A percentile compares a stretch with the other conserved stretches of the same genome.
Conservation (phyloP, 108 stramenopile species). For the Conticribra weissflogii region DNA sequence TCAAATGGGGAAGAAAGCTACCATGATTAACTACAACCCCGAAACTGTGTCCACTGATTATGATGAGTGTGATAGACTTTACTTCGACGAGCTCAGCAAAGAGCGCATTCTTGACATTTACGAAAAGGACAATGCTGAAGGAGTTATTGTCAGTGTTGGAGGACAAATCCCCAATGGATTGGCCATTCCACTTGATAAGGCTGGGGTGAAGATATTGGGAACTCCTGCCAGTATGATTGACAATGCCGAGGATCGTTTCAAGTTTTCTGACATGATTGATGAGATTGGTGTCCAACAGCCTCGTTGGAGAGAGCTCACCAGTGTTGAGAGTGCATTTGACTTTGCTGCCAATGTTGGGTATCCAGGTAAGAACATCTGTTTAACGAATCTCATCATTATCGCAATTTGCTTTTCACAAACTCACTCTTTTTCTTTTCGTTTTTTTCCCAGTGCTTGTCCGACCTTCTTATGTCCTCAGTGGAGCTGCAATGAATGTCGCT, state of each 20-base stretch:
- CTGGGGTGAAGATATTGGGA: conserved; percentile 94
- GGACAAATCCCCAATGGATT: conserved; percentile 98
- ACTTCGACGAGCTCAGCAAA: conserved; percentile 96
- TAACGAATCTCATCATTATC: too few relatives aligned
- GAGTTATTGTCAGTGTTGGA: conserved; percentile 93
- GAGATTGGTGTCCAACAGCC: conserved; percentile 96
- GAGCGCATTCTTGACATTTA: conserved; percentile 98
- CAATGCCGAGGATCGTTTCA: conserved; percentile 96
- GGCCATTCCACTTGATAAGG: conserved; percentile 88
- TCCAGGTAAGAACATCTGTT: conserved; percentile 47
- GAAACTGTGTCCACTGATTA: conserved; percentile 99
- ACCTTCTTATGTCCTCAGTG: conserved; percentile 96
- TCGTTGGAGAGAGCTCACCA: conserved; percentile 93
- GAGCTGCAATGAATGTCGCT: conserved; percentile 99
- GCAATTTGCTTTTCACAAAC: conserved; percentile 11
- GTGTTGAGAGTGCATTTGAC: conserved; percentile 77
- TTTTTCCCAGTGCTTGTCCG: conserved; percentile 88
- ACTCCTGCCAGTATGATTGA: conserved; percentile 96
- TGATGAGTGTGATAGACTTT: conserved; percentile 98
- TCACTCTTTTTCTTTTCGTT: not conserved
- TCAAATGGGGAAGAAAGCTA: conserved; percentile 85
- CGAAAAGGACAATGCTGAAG: conserved; percentile 83
- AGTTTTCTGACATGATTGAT: conserved; percentile 97
- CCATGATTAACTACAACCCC: conserved; percentile 99
- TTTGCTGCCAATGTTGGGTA: conserved; percentile 93